A percentile compares a stretch with the other conserved stretches of the same genome.
Conservation (phyloP, 2,329 filamentous ascomycete genomes). For the Fusarium sublunatum region DNA sequence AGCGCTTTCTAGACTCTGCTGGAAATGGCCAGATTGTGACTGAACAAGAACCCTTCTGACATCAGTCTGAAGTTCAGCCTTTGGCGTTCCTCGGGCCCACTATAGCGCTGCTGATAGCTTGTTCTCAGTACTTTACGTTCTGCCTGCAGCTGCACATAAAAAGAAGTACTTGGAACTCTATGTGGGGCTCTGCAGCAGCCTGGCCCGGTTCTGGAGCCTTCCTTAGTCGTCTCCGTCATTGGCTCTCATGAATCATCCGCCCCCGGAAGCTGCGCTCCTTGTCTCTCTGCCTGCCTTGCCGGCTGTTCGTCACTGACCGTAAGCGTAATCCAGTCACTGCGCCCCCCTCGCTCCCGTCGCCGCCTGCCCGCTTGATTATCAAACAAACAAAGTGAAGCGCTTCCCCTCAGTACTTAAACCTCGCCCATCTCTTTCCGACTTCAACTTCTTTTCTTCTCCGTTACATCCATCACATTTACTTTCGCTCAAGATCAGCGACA, state of each 20-base stretch:
- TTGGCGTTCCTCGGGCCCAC: slow-evolving; percentile 24
- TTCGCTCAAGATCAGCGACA: slow-evolving; percentile 24
- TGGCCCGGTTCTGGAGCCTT: slow-evolving; percentile 55
- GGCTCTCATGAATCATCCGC: slow-evolving; percentile 54
- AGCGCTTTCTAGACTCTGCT: slow-evolving; percentile 25
- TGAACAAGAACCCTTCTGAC: slow-evolving; percentile 24
- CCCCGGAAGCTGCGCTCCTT: slow-evolving; percentile 42
- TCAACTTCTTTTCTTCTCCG: slow-evolving; percentile 22
- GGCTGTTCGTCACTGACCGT: slow-evolving; percentile 31
- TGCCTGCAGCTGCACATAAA: slow-evolving; percentile 6
- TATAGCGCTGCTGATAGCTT: slow-evolving; percentile 17
- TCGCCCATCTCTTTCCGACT: slow-evolving; percentile 40
- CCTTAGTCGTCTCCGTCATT: slow-evolving; percentile 44
- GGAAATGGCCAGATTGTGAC: slow-evolving; percentile 22
- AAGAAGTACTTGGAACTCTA: slow-evolving; percentile 39
- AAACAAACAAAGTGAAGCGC: slow-evolving; percentile 27
- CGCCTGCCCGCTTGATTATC: slow-evolving; percentile 42
- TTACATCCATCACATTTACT: slow-evolving; percentile 20
- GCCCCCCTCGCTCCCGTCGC: slow-evolving; percentile 40
- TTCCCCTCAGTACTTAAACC: slow-evolving; percentile 49
- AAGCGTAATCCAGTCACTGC: slow-evolving; percentile 46
- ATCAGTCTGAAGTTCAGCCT: slow-evolving; percentile 26
- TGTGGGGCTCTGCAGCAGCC: slow-evolving; percentile 39
- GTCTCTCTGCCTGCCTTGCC: slow-evolving; percentile 24
- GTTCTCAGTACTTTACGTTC: slow-evolving; percentile 37